Conservation (phyloP, 73 alveolate genomes). For the Tetrahymena malaccensis region DNA sequence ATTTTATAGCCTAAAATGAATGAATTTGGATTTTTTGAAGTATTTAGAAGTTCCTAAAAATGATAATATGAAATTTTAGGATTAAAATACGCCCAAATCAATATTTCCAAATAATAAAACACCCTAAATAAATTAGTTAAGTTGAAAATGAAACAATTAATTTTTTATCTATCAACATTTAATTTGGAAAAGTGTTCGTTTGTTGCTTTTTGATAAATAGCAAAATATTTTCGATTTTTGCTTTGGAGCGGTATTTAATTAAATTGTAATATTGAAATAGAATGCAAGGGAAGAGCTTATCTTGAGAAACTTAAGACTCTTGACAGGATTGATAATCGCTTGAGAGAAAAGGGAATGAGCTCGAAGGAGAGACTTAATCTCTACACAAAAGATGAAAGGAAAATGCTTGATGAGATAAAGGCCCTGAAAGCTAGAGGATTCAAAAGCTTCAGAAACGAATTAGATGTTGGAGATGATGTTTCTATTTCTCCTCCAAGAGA, state of each 20-base stretch:
- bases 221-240: too few species aligned
- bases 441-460: background rate
- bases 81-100: too few species aligned
- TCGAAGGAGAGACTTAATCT: background rate
- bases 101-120: too few species aligned
- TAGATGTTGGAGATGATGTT: background rate
- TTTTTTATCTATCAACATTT: too few species aligned
- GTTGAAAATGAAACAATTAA: too few species aligned
- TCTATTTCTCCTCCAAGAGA: background rate
- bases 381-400: constrained; percentile 23
- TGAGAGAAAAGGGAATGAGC: constrained; percentile 11
- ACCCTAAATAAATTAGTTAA: too few species aligned
- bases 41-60: too few species aligned
- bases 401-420: constrained; percentile 10
- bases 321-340: constrained; percentile 5
- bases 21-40: too few species aligned
- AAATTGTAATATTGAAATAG: background rate
- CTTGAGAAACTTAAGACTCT: constrained; percentile 31
- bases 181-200: too few species aligned
- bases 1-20: too few species aligned
- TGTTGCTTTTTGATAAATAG: too few species aligned
- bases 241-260: background rate
- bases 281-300: constrained; percentile 27
- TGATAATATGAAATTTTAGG: too few species aligned
- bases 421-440: background rate